These are phyloP conservation scores for Wilhelminamyces savonicus DNA, from an alignment of 805 yeast species.

Conservation along the genomic window DNA sequence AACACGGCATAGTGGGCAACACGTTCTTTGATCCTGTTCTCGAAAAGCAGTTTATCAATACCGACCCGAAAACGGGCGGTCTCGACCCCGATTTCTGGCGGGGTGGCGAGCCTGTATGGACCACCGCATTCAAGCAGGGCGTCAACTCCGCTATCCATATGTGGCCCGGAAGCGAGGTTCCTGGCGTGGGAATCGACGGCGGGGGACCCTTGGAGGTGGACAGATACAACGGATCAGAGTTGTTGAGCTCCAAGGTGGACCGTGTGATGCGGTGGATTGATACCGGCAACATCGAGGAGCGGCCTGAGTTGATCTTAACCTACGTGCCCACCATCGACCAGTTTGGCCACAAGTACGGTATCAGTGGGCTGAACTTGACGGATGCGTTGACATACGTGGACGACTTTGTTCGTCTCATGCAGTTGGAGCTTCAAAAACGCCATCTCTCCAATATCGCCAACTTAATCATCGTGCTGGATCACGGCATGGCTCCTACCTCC, in stretches of 20 bases:
- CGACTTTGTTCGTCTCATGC: constrained; percentile 46
- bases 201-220: constrained; percentile 53
- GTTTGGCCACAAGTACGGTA: constrained; percentile 70
- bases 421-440: constrained; percentile 43
- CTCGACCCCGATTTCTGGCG: constrained; percentile 62
- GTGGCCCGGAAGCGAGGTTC: constrained; percentile 94
- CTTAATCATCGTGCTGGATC: constrained; percentile 77
- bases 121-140: constrained; percentile 59
- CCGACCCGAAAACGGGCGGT: constrained; percentile 45
- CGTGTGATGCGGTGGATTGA: constrained; percentile 68
- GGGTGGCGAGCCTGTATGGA: constrained; percentile 89
- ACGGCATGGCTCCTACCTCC: constrained; percentile 89
- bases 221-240: constrained; percentile 58
- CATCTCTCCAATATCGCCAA: constrained; percentile 64
- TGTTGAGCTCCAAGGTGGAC: constrained; percentile 49
- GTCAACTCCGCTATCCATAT: constrained; percentile 74
- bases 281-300: constrained; percentile 28
- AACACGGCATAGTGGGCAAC: constrained; percentile 86
- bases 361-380: constrained; percentile 51
- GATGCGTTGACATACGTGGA: constrained; percentile 62
- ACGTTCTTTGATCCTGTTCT: constrained; percentile 61
- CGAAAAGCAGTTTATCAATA: constrained; percentile 55
- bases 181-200: constrained; percentile 33
- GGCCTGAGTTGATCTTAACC: constrained; percentile 74
- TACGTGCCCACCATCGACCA: constrained; percentile 81